Percentiles rank a stretch among this genome's conserved stretches.
These are phyloP conservation scores for Pyrus pyrifolia DNA, from an alignment of 306 rosid species.

Conservation along the genomic window DNA sequence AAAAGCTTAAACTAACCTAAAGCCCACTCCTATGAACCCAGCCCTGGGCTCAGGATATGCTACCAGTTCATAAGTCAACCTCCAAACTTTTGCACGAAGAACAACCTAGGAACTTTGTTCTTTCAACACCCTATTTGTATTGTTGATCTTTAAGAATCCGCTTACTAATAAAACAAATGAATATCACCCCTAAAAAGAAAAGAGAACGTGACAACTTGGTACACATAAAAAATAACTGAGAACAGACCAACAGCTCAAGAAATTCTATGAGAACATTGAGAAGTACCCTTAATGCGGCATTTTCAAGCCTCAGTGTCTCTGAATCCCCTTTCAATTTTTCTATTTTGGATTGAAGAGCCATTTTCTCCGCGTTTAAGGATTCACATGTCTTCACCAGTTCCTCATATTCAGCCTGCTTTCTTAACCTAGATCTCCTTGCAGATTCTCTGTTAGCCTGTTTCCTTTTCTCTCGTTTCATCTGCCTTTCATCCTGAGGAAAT, in stretches of 20 bases:
- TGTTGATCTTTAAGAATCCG: not conserved
- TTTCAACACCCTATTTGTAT: not conserved
- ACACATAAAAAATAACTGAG: not conserved
- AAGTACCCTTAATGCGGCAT: slow-evolving; percentile 27
- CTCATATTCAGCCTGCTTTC: slow-evolving; percentile 30
- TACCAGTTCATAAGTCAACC: not conserved
- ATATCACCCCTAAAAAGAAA: not conserved
- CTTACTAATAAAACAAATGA: not conserved
- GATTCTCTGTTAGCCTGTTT: slow-evolving; percentile 38
- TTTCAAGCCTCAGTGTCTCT: slow-evolving; percentile 20
- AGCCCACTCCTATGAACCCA: not conserved
- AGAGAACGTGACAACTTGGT: not conserved
- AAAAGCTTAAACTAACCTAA: not conserved
- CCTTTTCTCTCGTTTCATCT: slow-evolving; percentile 31
- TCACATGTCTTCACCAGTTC: slow-evolving; percentile 19
- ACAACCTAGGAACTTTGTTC: not conserved
- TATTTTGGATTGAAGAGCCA: slow-evolving; percentile 19
- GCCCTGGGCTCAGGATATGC: not conserved
- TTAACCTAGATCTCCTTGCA: slow-evolving; percentile 33
- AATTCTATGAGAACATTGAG: not conserved
- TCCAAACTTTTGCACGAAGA: not conserved
- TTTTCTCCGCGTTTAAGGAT: slow-evolving; percentile 16
- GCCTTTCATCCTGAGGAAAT: slow-evolving; percentile 25
- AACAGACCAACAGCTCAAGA: not conserved
- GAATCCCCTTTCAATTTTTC: slow-evolving; percentile 17